These are phyloP conservation scores for Globisporangium emineosum DNA, from an alignment of 352 stramenopile species.

Conservation along the genomic window DNA sequence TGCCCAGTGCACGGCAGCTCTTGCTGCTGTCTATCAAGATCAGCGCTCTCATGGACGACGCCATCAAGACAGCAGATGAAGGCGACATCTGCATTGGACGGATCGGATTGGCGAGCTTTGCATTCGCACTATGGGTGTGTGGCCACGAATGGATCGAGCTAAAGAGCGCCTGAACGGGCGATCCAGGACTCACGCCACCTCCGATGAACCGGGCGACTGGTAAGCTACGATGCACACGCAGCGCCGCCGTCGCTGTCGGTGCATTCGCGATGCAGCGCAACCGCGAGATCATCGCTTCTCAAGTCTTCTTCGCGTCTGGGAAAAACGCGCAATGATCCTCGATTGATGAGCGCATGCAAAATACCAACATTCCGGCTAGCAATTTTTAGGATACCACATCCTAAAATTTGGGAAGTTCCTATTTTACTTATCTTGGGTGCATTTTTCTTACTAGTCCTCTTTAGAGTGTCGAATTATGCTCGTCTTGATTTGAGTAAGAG, in stretches of 20 bases:
- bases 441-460: no score
- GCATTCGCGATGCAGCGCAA: constrained; percentile 4
- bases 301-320: constrained; percentile 1
- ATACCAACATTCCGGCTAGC: no score
- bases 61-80: constrained; percentile 3
- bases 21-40: background rate
- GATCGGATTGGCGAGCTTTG: background rate
- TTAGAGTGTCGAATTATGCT: no score
- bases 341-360: no score
- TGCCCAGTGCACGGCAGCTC: background rate
- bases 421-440: no score
- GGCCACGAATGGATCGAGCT: constrained; percentile 1
- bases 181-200: background rate
- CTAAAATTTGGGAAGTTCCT: no score
- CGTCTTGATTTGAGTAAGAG: no score
- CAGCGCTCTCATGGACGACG: background rate
- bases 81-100: background rate
- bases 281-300: constrained; percentile 11
- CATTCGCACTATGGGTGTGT: background rate
- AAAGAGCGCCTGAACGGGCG: background rate
- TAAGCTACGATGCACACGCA: background rate
- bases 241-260: background rate
- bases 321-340: background rate
- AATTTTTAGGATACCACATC: no score
- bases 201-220: background rate